These are phyloP conservation scores for Globisporangium nagaii DNA, from an alignment of 352 stramenopile species.

Conservation along the genomic window DNA sequence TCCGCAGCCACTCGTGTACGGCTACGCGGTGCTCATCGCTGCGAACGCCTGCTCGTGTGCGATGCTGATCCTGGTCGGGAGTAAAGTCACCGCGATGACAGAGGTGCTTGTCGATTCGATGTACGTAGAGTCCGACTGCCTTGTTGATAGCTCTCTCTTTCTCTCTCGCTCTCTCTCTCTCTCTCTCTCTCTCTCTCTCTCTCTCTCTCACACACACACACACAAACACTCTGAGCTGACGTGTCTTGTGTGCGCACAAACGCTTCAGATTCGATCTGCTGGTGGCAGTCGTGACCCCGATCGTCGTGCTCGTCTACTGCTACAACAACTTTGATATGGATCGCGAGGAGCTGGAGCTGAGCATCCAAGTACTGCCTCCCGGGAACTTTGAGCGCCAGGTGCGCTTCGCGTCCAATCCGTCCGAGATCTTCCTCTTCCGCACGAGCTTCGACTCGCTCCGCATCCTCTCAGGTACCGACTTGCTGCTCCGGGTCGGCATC, in stretches of 20 bases:
- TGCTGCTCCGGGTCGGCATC: conserved; percentile 6
- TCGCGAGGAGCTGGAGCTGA: conserved; percentile 15
- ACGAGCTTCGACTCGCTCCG: conserved; percentile 28
- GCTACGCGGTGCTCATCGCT: neutral
- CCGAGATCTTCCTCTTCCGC: conserved; percentile 21
- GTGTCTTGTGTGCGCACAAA: too few species aligned
- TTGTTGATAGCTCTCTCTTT: neutral
- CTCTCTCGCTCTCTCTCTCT: too few species aligned
- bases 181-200: too few species aligned
- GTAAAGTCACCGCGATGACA: too few species aligned
- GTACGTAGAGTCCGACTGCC: neutral
- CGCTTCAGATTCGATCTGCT: conserved; percentile 25
- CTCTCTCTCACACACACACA: too few species aligned
- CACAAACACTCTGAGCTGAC: too few species aligned
- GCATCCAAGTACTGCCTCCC: conserved; percentile 15
- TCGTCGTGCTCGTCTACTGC: conserved; percentile 18
- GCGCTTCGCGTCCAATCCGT: conserved; percentile 17
- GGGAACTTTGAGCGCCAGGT: conserved; percentile 27
- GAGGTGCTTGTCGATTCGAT: conserved; percentile 26
- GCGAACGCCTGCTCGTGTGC: neutral
- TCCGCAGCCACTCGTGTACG: neutral
- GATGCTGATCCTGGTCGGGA: too few species aligned
- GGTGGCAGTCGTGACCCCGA: conserved; percentile 19
- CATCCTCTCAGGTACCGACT: conserved; percentile 15
- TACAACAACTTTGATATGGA: conserved; percentile 25